Evolutionary conservation across 257 asterid species (phyloP).

Genomic region (Prunella vulgaris): DNA sequence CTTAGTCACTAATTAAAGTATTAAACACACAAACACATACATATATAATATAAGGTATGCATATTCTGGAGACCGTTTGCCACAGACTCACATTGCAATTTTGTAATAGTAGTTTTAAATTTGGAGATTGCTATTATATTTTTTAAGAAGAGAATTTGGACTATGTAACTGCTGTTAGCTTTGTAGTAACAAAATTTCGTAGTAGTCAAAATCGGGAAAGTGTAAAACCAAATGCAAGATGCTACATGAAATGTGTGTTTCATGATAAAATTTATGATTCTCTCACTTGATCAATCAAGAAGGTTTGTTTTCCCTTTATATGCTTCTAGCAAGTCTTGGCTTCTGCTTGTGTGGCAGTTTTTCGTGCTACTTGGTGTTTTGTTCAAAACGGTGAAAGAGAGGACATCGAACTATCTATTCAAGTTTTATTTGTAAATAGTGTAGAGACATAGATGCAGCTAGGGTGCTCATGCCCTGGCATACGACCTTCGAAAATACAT

Average conservation of each 20-base stretch:
- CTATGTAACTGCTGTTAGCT: background rate
- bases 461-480: background rate
- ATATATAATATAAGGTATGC: background rate
- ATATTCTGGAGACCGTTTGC: background rate
- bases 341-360: background rate
- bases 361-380: background rate
- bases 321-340: background rate
- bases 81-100: background rate
- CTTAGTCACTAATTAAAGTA: background rate
- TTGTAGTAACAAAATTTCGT: background rate
- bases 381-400: background rate
- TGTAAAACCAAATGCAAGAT: background rate
- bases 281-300: background rate
- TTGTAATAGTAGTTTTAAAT: background rate
- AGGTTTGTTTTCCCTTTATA: background rate
- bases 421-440: background rate
- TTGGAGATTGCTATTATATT: background rate
- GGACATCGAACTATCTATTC: background rate
- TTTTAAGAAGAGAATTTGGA: background rate
- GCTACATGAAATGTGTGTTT: background rate
- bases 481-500: background rate
- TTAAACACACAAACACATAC: background rate
- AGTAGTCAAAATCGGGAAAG: background rate
- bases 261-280: background rate
- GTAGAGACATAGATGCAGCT: background rate